Evolutionary conservation across 257 asterid genomes (phyloP), one percentile per base, ranked within the genome.

Genomic region (Petunia secreta): DNA sequence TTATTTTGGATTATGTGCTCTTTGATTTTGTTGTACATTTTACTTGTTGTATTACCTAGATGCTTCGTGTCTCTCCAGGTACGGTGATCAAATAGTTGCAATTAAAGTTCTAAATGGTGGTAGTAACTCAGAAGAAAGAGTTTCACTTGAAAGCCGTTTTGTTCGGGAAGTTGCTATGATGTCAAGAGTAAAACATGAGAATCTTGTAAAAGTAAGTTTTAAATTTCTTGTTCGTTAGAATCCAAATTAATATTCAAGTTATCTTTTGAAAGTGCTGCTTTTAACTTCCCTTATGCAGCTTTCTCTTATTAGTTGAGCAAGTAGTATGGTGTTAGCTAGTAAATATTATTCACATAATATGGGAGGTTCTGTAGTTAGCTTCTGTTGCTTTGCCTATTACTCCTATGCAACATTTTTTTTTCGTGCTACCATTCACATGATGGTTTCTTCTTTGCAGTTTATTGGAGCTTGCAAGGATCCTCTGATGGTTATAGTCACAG

Each of bases 381-480:
- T 34, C 46, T 65, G 40, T 78, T 78, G 11, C 80, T 43, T 44
- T n/a, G 25, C 46, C 34, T 55, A 75, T 39, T 40, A 60, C 66
- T 60, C 38, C n/a, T 25, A n/a, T 37, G 8, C 43, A 77, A 41
- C 16, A n/a, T 25, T 16, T 54, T 63, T 76, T 54, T 76, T 41
- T 43, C 9, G 36, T 55, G 48, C 41, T 14, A 5, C 34, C 79
- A 53, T 53, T 48, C 79, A 75, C 16, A 14, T 75, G 63, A 34
- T 54, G 63, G 8, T 78, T 34, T 78, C 64, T n/a, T 64, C 34
- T 10, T 48, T 86, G 91, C 97, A 95, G 98, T 95, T 95, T 83
- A 92, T 95, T 85, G 99, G 99, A 80, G 99, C 99, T 76, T 95
- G 99, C 85, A 95, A 95, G 79, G 99, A 95, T 87, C 99, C 99